These are phyloP conservation scores for Irpex sp. DNA, from an alignment of 1,284 basidiomycete genomes.

Conservation along the genomic window DNA sequence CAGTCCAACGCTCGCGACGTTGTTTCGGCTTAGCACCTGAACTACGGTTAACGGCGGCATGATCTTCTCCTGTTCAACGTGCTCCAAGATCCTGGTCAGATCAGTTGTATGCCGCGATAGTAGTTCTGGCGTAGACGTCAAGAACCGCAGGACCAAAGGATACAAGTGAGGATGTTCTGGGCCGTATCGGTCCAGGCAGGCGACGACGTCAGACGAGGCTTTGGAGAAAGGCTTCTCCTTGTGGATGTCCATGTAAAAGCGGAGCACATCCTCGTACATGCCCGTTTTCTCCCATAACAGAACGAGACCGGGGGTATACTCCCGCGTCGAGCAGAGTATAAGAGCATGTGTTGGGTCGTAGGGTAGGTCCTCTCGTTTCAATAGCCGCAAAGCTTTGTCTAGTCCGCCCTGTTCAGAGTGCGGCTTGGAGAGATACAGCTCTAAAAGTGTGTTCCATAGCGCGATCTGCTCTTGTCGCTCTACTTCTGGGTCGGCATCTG, in stretches of 20 bases:
- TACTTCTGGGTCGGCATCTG: conserved; percentile 40
- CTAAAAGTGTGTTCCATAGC: conserved; percentile 94
- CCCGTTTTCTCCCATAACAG: conserved; percentile 89
- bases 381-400: conserved; percentile 66
- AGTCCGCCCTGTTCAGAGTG: conserved; percentile 23
- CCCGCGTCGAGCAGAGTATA: conserved; percentile 83
- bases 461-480: conserved; percentile 75
- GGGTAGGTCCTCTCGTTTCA: conserved; percentile 61
- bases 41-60: conserved; percentile 88
- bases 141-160: conserved; percentile 83
- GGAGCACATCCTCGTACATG: conserved; percentile 93
- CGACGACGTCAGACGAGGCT: conserved; percentile 66
- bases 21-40: conserved; percentile 82
- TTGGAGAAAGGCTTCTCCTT: conserved; percentile 34
- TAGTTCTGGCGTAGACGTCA: conserved; percentile 74
- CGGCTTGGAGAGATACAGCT: conserved; percentile 73
- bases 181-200: conserved; percentile 73
- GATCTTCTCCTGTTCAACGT: conserved; percentile 75
- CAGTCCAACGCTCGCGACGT: conserved; percentile 83
- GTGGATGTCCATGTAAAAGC: conserved; percentile 83
- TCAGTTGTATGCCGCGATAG: conserved; percentile 69
- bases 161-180: conserved; percentile 71
- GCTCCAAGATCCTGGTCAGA: conserved; percentile 63
- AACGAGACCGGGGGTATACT: conserved; percentile 82
- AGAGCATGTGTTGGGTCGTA: conserved; percentile 91